phyloP scores from a whole-genome alignment of 2,329 filamentous ascomycete genomes.

The Aspergillus versicolor region DNA sequence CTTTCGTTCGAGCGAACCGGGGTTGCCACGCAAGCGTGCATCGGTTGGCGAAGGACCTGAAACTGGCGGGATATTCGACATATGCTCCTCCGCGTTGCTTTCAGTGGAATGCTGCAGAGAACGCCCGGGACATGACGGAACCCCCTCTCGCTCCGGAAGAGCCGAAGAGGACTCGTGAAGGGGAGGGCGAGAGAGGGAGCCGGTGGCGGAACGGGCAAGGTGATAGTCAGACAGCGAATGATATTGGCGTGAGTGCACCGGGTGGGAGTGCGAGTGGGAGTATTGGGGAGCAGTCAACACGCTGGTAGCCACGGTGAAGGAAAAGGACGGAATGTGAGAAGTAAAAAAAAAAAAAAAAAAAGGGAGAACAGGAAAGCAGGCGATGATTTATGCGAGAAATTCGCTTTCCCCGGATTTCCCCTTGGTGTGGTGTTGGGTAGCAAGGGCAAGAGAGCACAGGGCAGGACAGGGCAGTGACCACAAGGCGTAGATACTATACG shows the following conservation, averaged over 20 bases:
- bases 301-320: conserved; percentile 42
- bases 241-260: conserved; percentile 33
- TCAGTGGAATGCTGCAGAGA: conserved; percentile 24
- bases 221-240: conserved; percentile 29
- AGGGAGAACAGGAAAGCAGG: background rate
- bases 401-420: conserved; percentile 2
- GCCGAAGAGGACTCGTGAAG: conserved; percentile 31
- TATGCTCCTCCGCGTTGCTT: conserved; percentile 36
- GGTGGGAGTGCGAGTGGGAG: conserved; percentile 17
- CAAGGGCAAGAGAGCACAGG: conserved; percentile 1
- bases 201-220: conserved; percentile 21
- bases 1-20: conserved; percentile 23
- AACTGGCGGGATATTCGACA: conserved; percentile 38
- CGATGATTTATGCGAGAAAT: background rate
- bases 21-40: conserved; percentile 22
- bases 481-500: background rate
- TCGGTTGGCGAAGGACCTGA: conserved; percentile 31
- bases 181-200: conserved; percentile 40
- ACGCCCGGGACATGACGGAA: conserved; percentile 38
- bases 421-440: conserved; percentile 7
- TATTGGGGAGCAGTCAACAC: conserved; percentile 34
- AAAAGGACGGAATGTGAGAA: conserved; percentile 6
- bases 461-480: background rate
- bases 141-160: conserved; percentile 39
- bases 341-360: conserved; percentile 8